Percentiles rank a stretch among this genome's conserved stretches.
These are phyloP conservation scores for Colletotrichum simmondsii DNA, from an alignment of 2,329 filamentous ascomycete genomes.

Conservation along the genomic window DNA sequence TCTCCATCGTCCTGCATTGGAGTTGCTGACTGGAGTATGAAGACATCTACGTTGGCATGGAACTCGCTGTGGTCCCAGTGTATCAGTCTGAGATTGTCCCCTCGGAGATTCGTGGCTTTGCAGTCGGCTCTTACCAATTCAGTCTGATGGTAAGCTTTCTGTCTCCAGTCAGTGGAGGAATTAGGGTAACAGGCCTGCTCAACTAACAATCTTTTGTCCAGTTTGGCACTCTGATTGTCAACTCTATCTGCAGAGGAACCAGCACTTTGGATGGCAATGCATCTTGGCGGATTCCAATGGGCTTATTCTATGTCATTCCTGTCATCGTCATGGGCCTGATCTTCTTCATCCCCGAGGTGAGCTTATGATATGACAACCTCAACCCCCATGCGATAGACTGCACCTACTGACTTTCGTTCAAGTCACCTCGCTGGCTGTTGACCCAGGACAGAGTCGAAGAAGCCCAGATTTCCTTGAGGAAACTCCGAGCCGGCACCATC, in stretches of 20 bases:
- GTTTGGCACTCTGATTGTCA: conserved; percentile 41
- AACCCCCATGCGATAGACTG: background rate
- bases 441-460: conserved; percentile 42
- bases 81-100: conserved; percentile 50
- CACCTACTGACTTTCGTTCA: background rate
- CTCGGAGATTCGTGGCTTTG: conserved; percentile 43
- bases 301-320: conserved; percentile 47
- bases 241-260: conserved; percentile 44
- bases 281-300: conserved; percentile 47
- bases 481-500: conserved; percentile 39
- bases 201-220: background rate
- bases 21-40: background rate
- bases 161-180: no score
- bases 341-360: conserved; percentile 43
- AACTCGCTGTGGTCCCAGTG: conserved; percentile 49
- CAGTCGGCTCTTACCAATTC: conserved; percentile 49
- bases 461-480: conserved; percentile 39
- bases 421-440: conserved; percentile 45
- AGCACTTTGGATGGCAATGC: conserved; percentile 41
- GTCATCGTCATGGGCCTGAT: conserved; percentile 40
- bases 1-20: no score
- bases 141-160: conserved; percentile 38
- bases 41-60: conserved; percentile 52
- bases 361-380: background rate
- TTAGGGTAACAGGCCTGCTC: background rate